Conservation (phyloP, 208 protist species). For the Crithidia thermophila region DNA sequence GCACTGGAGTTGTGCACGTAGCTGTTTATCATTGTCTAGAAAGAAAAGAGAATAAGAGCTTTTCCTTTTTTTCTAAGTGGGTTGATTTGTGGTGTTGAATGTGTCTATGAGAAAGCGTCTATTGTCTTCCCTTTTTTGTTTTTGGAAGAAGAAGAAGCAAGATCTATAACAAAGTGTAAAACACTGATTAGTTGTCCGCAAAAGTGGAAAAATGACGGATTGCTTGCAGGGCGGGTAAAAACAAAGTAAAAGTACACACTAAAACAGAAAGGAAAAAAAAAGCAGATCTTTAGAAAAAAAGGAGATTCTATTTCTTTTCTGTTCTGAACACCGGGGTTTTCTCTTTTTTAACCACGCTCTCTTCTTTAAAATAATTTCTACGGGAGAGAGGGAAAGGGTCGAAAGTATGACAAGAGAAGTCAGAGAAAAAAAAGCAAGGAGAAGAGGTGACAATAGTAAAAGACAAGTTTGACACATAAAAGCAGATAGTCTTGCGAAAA, state of each 20-base stretch:
- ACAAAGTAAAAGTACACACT: neutral
- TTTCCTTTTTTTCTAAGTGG: neutral
- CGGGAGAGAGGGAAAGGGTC: neutral
- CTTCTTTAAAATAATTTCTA: neutral
- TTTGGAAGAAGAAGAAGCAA: too few relatives aligned
- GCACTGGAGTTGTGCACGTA: conserved; percentile 24
- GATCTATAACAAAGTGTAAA: too few relatives aligned
- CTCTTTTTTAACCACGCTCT: neutral
- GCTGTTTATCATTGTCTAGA: conserved; percentile 30
- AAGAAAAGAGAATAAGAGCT: neutral
- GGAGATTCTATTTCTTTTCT: too few relatives aligned
- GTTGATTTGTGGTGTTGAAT: too few relatives aligned
- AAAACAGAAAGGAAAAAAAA: conserved; percentile 1
- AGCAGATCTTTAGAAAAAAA: too few relatives aligned
- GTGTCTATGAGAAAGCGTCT: too few relatives aligned
- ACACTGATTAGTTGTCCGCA: too few relatives aligned
- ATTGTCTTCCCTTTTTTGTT: neutral
- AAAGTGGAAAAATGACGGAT: too few relatives aligned
- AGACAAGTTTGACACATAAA: too few relatives aligned
- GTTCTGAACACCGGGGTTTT: neutral
- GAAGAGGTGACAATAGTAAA: neutral
- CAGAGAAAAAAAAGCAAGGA: neutral
- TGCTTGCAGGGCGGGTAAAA: too few relatives aligned
- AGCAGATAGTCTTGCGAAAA: too few relatives aligned
- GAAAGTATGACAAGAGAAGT: neutral